These are phyloP conservation scores for Ormosia semicastrata DNA, from an alignment of 306 rosid species.

Conservation along the genomic window DNA sequence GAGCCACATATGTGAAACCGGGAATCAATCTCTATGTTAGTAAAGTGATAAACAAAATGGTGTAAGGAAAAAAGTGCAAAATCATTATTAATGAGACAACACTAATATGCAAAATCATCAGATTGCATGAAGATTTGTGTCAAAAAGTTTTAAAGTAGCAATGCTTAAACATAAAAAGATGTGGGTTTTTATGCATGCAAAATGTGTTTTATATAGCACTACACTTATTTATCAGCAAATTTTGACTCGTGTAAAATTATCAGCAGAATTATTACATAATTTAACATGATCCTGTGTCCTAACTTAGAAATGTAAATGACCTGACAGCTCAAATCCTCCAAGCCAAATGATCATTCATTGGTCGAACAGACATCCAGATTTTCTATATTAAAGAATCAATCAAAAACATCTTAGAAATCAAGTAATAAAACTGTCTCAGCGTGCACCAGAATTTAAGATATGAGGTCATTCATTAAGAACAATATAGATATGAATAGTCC, in stretches of 20 bases:
- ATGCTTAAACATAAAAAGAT: too few relatives aligned
- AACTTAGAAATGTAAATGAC: not conserved
- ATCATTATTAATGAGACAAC: too few relatives aligned
- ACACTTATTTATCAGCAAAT: not conserved
- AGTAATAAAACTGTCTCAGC: not conserved
- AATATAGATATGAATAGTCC: conserved; percentile 22
- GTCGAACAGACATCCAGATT: not conserved
- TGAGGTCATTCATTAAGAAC: not conserved
- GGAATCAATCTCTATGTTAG: too few relatives aligned
- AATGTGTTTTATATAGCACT: too few relatives aligned
- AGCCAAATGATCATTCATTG: not conserved
- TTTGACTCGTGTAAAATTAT: not conserved
- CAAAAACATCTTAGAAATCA: not conserved
- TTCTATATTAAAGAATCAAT: conserved; percentile 15
- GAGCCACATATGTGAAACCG: too few relatives aligned
- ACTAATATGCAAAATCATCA: too few relatives aligned
- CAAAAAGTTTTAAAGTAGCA: too few relatives aligned
- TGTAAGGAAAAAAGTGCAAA: too few relatives aligned
- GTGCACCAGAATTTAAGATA: not conserved
- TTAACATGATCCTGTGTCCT: not conserved
- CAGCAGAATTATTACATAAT: not conserved
- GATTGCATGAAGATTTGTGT: too few relatives aligned
- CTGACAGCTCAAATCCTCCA: not conserved
- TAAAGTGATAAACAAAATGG: too few relatives aligned
- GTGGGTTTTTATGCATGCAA: too few relatives aligned